Evolutionary conservation across 2,329 filamentous ascomycete species (phyloP).

Genomic region (Thelonectria blattea): DNA sequence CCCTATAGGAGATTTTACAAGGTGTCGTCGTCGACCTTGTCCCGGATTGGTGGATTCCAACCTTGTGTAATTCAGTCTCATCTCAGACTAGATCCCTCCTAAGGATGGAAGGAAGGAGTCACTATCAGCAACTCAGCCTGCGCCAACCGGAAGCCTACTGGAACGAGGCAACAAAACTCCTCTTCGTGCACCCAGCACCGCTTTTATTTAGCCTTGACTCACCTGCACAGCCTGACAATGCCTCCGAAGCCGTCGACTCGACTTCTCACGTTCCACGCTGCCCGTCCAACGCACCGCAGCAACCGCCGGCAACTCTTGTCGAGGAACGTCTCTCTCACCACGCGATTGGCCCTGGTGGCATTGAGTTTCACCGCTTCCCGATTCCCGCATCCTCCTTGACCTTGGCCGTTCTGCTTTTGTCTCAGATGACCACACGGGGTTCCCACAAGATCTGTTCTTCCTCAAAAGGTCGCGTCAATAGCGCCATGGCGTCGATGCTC

Average conservation of each 20-base stretch:
- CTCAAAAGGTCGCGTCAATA: not conserved
- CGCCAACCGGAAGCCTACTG: no score
- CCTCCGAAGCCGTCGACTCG: no score
- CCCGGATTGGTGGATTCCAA: not conserved
- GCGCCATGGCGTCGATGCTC: slow-evolving; percentile 7
- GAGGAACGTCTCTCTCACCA: not conserved
- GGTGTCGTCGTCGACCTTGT: not conserved
- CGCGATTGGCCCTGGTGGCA: not conserved
- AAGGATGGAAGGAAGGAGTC: no score
- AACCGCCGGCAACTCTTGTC: no score
- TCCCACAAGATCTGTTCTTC: not conserved
- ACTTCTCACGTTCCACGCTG: no score
- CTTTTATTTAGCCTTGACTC: no score
- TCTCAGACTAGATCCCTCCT: not conserved
- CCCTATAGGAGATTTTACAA: not conserved
- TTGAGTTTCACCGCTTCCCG: not conserved
- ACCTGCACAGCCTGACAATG: no score
- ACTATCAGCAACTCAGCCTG: no score
- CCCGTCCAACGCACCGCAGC: no score
- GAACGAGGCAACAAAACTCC: no score
- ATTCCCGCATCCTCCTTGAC: not conserved
- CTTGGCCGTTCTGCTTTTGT: not conserved
- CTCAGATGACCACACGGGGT: not conserved
- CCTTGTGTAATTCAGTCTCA: not conserved
- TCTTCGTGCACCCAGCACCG: no score